phyloP scores from a whole-genome alignment of 129 eudicot species.

The Artemisia annua region DNA sequence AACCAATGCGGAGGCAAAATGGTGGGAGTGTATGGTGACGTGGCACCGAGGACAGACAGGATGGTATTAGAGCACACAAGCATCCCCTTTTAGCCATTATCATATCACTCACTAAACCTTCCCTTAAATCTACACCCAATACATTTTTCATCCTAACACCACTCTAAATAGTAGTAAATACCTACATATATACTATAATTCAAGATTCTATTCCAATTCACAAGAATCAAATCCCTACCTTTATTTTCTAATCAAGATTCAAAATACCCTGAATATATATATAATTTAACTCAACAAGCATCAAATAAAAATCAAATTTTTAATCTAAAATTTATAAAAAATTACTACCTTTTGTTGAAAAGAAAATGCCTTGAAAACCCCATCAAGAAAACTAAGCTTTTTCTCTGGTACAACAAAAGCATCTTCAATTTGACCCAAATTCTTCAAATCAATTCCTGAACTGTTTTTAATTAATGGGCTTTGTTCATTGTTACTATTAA shows the following conservation, averaged over 20 bases:
- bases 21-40: no score
- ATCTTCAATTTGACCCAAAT: neutral
- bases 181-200: no score
- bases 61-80: no score
- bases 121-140: no score
- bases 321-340: neutral
- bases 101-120: no score
- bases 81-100: no score
- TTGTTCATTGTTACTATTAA: constrained; percentile 3
- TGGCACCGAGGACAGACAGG: no score
- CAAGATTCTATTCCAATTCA: constrained; percentile 24
- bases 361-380: constrained; percentile 30
- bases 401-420: constrained; percentile 13
- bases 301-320: neutral
- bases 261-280: no score
- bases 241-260: no score
- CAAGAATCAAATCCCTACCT: constrained; percentile 13
- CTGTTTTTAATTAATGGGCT: neutral
- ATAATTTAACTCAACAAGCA: neutral
- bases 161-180: no score
- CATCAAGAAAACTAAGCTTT: constrained; percentile 16
- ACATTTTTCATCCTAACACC: no score
- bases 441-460: neutral
- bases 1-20: no score
- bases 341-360: constrained; percentile 33